A percentile compares a stretch with the other conserved stretches of the same genome.
Evolutionary conservation across 1,284 basidiomycete species (phyloP).

Genomic region (Coniferiporia sulphurascens): DNA sequence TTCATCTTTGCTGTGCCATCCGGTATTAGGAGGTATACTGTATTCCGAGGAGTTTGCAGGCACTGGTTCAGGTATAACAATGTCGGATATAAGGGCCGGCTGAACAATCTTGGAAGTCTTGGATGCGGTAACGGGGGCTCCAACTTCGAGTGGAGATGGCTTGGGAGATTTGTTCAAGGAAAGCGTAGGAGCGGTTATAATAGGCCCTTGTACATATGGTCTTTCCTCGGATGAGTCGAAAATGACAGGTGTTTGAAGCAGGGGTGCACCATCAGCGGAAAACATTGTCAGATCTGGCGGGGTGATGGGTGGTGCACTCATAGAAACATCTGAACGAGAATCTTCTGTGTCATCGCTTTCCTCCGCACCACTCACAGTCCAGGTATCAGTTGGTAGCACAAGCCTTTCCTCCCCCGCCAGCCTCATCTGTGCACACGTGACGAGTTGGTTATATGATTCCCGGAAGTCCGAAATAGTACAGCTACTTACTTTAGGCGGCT

Average conservation of each 20-base stretch:
- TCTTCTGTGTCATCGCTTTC: not conserved
- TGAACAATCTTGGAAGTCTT: not conserved
- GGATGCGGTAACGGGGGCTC: not conserved
- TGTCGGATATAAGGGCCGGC: not conserved
- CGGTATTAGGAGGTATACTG: not conserved
- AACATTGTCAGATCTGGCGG: not conserved
- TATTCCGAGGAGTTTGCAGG: not conserved
- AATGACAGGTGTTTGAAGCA: not conserved
- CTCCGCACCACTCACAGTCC: not conserved
- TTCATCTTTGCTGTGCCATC: constrained; percentile 1
- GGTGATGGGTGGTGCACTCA: not conserved
- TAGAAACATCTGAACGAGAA: not conserved
- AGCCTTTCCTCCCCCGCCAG: not conserved
- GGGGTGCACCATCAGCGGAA: not conserved
- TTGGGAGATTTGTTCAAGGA: not conserved
- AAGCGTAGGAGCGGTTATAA: not conserved
- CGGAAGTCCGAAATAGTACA: not conserved
- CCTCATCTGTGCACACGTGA: too few relatives aligned
- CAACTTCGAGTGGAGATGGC: not conserved
- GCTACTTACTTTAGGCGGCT: constrained; percentile 1
- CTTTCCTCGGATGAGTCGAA: not conserved
- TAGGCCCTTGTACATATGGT: not conserved
- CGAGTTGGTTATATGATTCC: not conserved
- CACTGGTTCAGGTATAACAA: not conserved
- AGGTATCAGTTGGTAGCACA: not conserved